Evolutionary conservation across 768 basidiomycete species (phyloP), one percentile per base, ranked within the genome.

Genomic region (Xerocomellus amylosporus): DNA sequence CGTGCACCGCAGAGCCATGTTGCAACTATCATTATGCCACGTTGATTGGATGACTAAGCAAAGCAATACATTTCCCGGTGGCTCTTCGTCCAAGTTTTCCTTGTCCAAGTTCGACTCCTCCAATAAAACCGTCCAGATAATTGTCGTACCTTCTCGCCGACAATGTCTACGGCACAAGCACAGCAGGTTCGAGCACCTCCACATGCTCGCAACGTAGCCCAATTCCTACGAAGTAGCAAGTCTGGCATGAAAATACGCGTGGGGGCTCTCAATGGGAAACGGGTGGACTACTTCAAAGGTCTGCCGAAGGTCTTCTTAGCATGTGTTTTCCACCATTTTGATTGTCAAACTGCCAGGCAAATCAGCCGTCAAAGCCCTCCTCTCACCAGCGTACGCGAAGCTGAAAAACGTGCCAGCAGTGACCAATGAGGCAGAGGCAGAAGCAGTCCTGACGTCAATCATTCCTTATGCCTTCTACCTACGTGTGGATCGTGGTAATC

Each of bases 201-300:
- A 43, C 87, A 95, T 48, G 74, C 92, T 47, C 85, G 86, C 63
- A 87, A 85, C 64, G 86, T 94, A 46, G 90, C 90, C 50, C 82
- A 90, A 60, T 99, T 90, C 66, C 77, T 99, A 46, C 85, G 97
- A 42, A 86, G 89, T 60, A 86, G 88, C 62, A 87, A 85, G 64
- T 79, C 91, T 14, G 92, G 92, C 2, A 84, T 98, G 64, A 98
- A 97, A 77, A 81, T 87, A 50, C 81, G 92, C 59, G 86, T 88
- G 10, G 97, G 97, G 20, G 88, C 94, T 9, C 74, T 98, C 65
- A 92, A 92, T 63, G 96, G 96, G 22, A 97, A 96, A 73, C 86
- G 96, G 34, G 75, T 95, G 48, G 96, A 98, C 72, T 99, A 98
- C 75, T 99, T 98, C 80, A 99, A 94, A 78, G 97, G 96, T 94